phyloP scores from a whole-genome alignment of 192 early-diverging fungal genomes.

The Dimargaris xerosporica region DNA sequence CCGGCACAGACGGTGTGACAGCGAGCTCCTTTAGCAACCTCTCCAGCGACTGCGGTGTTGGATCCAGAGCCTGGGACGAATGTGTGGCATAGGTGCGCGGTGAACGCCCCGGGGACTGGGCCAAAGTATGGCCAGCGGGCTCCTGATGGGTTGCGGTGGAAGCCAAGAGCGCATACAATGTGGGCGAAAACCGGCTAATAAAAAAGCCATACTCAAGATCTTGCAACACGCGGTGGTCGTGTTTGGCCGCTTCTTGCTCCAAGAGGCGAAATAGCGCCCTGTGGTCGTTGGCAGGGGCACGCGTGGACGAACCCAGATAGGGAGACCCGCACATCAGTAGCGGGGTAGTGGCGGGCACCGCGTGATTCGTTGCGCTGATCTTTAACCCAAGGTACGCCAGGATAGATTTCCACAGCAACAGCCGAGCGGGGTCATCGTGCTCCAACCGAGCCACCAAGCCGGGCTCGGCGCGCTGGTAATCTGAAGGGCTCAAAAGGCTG shows the following conservation, averaged over 20 bases:
- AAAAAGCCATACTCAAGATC: background rate
- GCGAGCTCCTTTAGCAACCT: background rate
- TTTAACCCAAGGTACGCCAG: conserved; percentile 52
- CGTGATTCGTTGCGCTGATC: conserved; percentile 17
- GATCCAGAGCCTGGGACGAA: background rate
- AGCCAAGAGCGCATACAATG: conserved; percentile 2
- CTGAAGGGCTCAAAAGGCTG: conserved; percentile 32
- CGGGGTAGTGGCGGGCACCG: conserved; percentile 5
- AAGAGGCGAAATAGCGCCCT: background rate
- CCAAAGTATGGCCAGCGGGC: background rate
- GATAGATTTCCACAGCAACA: conserved; percentile 36
- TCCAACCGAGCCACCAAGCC: conserved; percentile 31
- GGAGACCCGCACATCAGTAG: background rate
- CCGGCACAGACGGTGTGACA: background rate
- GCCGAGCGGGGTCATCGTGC: conserved; percentile 29
- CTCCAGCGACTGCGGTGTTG: background rate
- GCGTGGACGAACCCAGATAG: background rate
- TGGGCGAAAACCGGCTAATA: conserved; percentile 6
- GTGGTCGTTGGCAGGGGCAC: background rate
- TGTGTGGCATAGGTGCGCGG: background rate
- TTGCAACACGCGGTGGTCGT: background rate
- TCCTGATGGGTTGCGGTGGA: background rate
- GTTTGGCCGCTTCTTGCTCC: background rate
- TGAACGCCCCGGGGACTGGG: background rate
- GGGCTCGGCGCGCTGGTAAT: conserved; percentile 28